Percentiles rank a stretch among this genome's conserved stretches.
Evolutionary conservation across 345 rosid species (phyloP).

Genomic region (Barbarea vulgaris): DNA sequence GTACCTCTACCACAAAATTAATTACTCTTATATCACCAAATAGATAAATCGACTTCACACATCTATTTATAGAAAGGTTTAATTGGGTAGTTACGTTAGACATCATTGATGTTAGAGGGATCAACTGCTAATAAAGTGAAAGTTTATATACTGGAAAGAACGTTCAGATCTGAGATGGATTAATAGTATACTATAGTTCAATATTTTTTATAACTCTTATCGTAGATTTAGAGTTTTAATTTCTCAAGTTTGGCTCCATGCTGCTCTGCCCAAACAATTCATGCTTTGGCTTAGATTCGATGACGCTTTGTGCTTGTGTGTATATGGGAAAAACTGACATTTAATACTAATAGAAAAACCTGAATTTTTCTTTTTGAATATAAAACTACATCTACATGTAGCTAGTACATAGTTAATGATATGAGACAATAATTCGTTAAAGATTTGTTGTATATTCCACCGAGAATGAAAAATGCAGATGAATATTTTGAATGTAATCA

Average conservation of each 20-base stretch:
- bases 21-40: constrained; percentile 9
- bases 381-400: background rate
- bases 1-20: background rate
- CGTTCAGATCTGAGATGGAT: constrained; percentile 11
- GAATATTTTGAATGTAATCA: constrained; percentile 19
- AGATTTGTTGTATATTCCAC: constrained; percentile 8
- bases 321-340: constrained; percentile 3
- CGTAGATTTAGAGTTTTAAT: background rate
- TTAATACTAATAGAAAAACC: background rate
- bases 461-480: constrained; percentile 27
- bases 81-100: background rate
- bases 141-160: background rate
- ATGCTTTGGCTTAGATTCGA: constrained; percentile 4
- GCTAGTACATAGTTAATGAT: constrained; percentile 16
- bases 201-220: background rate
- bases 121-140: background rate
- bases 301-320: background rate
- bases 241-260: background rate
- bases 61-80: background rate
- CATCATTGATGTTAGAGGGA: constrained; percentile 2
- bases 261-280: constrained; percentile 2
- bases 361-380: background rate
- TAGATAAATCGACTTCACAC: background rate
- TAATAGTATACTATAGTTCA: background rate
- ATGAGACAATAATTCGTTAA: constrained; percentile 20